Percentiles rank a stretch among this genome's conserved stretches.
These are phyloP conservation scores for Dactylellina haptotyla DNA, from an alignment of 2,329 filamentous ascomycete genomes.

Conservation along the genomic window DNA sequence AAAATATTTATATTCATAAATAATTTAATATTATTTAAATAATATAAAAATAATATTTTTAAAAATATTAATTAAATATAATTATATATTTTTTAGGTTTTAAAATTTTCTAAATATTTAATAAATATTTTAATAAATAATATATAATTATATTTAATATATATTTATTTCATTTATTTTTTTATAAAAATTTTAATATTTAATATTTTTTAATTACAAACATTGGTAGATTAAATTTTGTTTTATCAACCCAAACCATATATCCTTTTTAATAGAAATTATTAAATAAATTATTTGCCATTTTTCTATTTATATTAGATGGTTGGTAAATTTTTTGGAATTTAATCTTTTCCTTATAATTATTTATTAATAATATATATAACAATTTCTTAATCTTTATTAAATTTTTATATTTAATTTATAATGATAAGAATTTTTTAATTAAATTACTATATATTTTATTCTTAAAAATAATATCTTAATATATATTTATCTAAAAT, in stretches of 20 bases:
- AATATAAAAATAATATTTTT: background rate
- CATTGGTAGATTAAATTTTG: no score
- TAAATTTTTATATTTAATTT: conserved; percentile 15
- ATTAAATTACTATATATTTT: background rate
- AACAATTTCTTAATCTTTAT: background rate
- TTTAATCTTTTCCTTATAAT: background rate
- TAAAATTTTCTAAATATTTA: background rate
- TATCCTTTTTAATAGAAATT: no score
- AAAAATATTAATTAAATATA: background rate
- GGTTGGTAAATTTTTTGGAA: no score
- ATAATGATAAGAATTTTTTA: no score
- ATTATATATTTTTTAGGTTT: background rate
- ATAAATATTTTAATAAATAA: background rate
- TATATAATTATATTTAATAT: background rate
- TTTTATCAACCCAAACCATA: no score
- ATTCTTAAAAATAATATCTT: no score
- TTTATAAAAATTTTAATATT: no score
- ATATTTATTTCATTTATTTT: no score
- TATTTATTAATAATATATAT: background rate
- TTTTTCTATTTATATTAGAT: background rate
- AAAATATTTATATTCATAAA: background rate
- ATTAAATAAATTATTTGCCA: conserved; percentile 7
- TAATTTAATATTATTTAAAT: conserved; percentile 1
- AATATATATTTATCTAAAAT: no score
- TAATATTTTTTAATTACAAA: background rate